Base-by-base conservation (phyloP, 306 rosid species). In the Luffa aegyptiaca region DNA sequence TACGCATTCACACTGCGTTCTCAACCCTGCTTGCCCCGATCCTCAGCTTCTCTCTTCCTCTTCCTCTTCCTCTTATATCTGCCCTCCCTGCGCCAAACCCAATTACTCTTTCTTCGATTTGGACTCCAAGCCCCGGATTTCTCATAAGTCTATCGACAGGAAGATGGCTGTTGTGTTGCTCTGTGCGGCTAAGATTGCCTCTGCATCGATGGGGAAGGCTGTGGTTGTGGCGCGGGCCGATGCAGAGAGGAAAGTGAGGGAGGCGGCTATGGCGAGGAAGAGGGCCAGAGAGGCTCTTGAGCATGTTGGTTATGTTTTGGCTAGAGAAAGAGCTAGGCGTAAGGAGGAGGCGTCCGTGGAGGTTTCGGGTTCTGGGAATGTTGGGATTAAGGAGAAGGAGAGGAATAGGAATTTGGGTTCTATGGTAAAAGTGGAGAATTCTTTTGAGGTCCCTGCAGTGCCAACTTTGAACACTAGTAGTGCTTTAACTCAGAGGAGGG, bases 141-240 rank as follows among this genome's bases (percentile, higher is more conserved):
- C 75, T 46, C 17, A n/a, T 2, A 64, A 46, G 80, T 36, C 80
- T 33, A 75, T 91, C 12, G 94, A 93, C 72, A 13, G 36, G 44
- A 84, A 77, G n/a, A 84, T 58, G 6, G 85, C 91, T 6, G 44
- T 44, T 3, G 83, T 88, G 4, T 78, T 92, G 64, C 85, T 86
- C 79, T 93, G 98, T 65, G 98, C 98, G 2, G 85, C 92, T 16
- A 86, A 83, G 79, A 77, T 93, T 72, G 88, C 97, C 6, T 55
- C 86, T 0, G 69, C 89, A 0, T 83, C 90, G 10, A 80, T 83
- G 84, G 26, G 72, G n/a, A 92, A 83, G 81, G 84, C 88, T 1
- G 75, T 73, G 16, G 10, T 21, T 26, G 26, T 63, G 12, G 88
- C 93, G 10, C 75, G 69, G 8, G 76, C 82, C 8, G 85, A 86